Evolutionary conservation across 139 green algal genomes (phyloP).

Genomic region (Volvox africanus): DNA sequence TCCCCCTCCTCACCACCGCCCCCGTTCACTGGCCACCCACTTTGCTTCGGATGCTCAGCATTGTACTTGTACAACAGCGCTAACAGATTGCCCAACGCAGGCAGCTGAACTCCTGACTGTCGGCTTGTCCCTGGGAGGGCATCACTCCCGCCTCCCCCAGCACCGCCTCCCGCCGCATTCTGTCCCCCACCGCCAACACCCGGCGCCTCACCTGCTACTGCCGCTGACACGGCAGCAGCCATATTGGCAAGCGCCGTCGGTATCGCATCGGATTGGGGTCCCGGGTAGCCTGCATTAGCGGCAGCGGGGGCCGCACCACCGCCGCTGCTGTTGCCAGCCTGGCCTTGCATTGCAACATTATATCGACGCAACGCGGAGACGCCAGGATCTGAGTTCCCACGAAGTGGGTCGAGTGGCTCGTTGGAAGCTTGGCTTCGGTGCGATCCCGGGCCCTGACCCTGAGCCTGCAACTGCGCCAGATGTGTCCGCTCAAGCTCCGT

Average conservation of each 20-base stretch:
- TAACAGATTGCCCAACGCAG: not conserved
- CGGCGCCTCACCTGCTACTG: not conserved
- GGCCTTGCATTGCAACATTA: not conserved
- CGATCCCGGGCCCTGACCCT: not conserved
- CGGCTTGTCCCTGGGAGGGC: not conserved
- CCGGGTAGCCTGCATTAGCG: not conserved
- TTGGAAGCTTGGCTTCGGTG: conserved; percentile 3
- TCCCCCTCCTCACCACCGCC: not conserved
- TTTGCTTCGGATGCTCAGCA: not conserved
- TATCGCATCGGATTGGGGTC: not conserved
- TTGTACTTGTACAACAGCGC: conserved; percentile 18
- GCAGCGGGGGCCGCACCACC: not conserved
- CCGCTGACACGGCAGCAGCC: not conserved
- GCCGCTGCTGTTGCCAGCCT: not conserved
- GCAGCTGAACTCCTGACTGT: not conserved
- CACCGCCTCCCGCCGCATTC: not conserved
- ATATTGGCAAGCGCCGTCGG: not conserved
- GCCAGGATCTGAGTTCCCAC: not conserved
- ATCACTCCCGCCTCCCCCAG: not conserved
- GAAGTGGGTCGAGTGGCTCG: not conserved
- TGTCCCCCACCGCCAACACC: not conserved
- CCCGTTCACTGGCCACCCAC: not conserved
- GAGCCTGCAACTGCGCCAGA: not conserved
- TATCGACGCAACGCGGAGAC: not conserved
- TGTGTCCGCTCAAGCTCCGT: not conserved